phyloP scores from a whole-genome alignment of 495 filamentous ascomycete species.

The Trichoderma virens region DNA sequence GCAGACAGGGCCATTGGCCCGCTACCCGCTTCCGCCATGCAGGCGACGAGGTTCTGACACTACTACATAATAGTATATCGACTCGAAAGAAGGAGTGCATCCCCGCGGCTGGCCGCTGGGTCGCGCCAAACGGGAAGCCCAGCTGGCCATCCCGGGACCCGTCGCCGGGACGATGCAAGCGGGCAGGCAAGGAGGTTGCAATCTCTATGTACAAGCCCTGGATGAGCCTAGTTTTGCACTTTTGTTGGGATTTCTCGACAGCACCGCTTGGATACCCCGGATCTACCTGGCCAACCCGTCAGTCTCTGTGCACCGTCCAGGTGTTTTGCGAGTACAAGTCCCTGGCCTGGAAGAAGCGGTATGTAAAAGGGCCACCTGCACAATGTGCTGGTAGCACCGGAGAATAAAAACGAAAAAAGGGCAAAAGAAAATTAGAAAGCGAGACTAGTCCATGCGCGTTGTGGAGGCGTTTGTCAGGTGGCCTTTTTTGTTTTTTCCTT shows the following conservation, averaged over 20 bases:
- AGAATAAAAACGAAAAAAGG: background rate
- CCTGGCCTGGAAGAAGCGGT: background rate
- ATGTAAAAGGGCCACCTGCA: background rate
- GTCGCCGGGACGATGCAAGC: background rate
- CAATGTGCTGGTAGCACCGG: background rate
- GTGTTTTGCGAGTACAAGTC: background rate
- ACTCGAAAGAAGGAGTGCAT: background rate
- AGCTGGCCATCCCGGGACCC: background rate
- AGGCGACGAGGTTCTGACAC: background rate
- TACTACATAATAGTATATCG: background rate
- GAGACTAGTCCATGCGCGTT: background rate
- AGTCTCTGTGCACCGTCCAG: background rate
- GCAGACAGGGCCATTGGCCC: slow-evolving; percentile 3
- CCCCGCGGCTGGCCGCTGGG: background rate
- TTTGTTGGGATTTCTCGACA: background rate
- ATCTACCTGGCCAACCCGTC: background rate
- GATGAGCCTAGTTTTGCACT: background rate
- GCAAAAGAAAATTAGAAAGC: background rate
- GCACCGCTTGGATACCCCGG: background rate
- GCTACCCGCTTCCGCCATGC: slow-evolving; percentile 1
- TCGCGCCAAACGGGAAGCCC: background rate
- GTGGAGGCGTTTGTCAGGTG: slow-evolving; percentile 8
- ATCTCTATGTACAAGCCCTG: background rate
- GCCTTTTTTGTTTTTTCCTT: background rate
- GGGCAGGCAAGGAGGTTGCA: background rate